Conservation (phyloP, 2,329 filamentous ascomycete species). For the Truncatella angustata region DNA sequence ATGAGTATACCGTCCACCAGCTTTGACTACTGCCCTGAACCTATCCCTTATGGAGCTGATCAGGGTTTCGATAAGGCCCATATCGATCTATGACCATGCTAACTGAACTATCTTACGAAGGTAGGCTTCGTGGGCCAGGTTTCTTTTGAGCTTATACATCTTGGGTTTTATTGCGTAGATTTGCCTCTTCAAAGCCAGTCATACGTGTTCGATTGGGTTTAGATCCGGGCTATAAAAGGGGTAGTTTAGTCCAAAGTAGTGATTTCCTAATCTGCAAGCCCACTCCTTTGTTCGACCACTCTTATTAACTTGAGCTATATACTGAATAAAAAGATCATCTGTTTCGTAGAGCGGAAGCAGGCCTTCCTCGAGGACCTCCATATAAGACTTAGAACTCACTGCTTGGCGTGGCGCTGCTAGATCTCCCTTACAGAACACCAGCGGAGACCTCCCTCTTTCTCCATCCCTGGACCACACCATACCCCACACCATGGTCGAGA, state of each 20-base stretch:
- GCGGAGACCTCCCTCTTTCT: neutral
- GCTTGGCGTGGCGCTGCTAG: neutral
- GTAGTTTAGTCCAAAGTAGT: neutral
- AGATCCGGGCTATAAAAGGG: neutral
- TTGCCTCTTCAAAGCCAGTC: neutral
- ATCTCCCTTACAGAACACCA: neutral
- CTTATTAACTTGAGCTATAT: neutral
- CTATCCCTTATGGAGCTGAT: neutral
- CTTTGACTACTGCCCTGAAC: neutral
- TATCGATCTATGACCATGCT: neutral
- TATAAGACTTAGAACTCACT: neutral
- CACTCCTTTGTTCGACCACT: neutral
- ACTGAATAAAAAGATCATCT: neutral
- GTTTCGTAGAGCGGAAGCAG: neutral
- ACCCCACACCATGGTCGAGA: neutral
- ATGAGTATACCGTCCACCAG: neutral
- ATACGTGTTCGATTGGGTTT: neutral
- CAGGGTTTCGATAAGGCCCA: neutral
- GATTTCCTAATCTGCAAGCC: neutral
- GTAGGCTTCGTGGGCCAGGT: neutral
- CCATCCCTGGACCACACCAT: neutral
- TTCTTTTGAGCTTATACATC: neutral
- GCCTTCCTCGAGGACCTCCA: neutral
- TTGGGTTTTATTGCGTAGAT: neutral
- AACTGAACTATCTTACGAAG: neutral